These are phyloP conservation scores for Corniculantispora saksenae DNA, from an alignment of 2,329 filamentous ascomycete species.

Conservation along the genomic window DNA sequence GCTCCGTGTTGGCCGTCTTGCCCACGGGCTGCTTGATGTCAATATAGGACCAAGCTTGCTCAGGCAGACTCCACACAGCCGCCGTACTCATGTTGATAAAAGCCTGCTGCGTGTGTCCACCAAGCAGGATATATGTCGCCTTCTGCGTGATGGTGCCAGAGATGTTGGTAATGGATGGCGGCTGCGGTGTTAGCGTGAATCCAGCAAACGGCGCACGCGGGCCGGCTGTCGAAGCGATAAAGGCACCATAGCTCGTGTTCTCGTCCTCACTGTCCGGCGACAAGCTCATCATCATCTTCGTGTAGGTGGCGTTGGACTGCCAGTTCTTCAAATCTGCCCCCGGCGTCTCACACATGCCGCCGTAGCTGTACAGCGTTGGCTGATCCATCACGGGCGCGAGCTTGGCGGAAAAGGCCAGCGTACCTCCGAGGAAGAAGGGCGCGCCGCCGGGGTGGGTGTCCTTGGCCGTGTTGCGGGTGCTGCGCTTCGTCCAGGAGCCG, in stretches of 20 bases:
- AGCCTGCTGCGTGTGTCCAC: conserved; percentile 78
- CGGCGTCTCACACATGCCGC: conserved; percentile 79
- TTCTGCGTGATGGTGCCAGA: conserved; percentile 69
- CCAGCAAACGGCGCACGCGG: conserved; percentile 80
- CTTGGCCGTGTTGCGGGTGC: conserved; percentile 21
- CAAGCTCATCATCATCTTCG: conserved; percentile 75
- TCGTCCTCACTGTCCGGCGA: conserved; percentile 41
- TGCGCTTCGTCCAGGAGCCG: conserved; percentile 32
- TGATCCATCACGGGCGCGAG: conserved; percentile 54
- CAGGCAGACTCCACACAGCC: conserved; percentile 82
- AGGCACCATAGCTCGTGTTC: conserved; percentile 36
- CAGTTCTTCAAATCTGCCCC: conserved; percentile 49
- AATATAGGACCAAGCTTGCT: conserved; percentile 84
- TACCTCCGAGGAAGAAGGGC: conserved; percentile 54
- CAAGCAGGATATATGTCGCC: conserved; percentile 77
- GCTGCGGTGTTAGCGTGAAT: conserved; percentile 76
- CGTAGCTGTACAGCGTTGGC: conserved; percentile 72
- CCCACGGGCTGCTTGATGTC: conserved; percentile 53
- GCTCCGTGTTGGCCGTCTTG: conserved; percentile 50
- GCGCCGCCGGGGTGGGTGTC: conserved; percentile 29
- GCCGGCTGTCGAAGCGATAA: conserved; percentile 50
- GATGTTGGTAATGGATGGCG: conserved; percentile 68
- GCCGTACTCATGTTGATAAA: conserved; percentile 95
- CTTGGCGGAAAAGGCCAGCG: conserved; percentile 68
- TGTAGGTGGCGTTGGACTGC: conserved; percentile 73